A percentile compares a stretch with the other conserved stretches of the same genome.
Conservation (phyloP, 176 grass and related monocot species). For the Oryza australiensis region DNA sequence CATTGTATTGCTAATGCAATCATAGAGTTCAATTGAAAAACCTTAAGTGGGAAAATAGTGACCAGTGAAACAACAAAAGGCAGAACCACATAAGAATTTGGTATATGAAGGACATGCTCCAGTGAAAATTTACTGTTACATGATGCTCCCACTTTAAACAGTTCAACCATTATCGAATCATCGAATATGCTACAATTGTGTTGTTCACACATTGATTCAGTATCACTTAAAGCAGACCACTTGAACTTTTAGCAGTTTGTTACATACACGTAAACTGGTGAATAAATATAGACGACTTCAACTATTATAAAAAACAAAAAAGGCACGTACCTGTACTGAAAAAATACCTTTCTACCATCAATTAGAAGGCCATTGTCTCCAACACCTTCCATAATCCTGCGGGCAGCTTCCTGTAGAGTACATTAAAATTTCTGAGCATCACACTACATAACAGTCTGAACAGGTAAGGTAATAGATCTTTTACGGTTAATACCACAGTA, state of each 20-base stretch:
- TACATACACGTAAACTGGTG: not conserved
- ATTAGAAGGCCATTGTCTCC: constrained; percentile 69
- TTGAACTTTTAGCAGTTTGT: not conserved
- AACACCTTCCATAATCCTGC: constrained; percentile 75
- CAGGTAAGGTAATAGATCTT: constrained; percentile 9
- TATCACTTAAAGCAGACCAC: not conserved
- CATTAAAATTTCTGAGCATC: constrained; percentile 31
- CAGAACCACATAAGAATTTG: not conserved
- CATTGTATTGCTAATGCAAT: not conserved
- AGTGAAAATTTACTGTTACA: not conserved
- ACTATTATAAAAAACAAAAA: constrained; percentile 1
- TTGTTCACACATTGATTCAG: not conserved
- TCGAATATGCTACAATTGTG: not conserved
- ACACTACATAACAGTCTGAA: constrained; percentile 21
- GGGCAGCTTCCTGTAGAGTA: constrained; percentile 80
- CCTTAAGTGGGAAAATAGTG: not conserved
- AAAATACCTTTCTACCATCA: constrained; percentile 90
- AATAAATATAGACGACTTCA: not conserved
- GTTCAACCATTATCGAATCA: not conserved
- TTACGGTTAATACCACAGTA: constrained; percentile 71
- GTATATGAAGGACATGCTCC: not conserved
- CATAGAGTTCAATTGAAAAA: not conserved
- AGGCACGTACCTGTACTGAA: constrained; percentile 72
- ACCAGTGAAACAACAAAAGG: not conserved
- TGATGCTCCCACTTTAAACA: not conserved